Conservation (phyloP, 371 early-diverging fungal species). For the Mucor lusitanicus region DNA sequence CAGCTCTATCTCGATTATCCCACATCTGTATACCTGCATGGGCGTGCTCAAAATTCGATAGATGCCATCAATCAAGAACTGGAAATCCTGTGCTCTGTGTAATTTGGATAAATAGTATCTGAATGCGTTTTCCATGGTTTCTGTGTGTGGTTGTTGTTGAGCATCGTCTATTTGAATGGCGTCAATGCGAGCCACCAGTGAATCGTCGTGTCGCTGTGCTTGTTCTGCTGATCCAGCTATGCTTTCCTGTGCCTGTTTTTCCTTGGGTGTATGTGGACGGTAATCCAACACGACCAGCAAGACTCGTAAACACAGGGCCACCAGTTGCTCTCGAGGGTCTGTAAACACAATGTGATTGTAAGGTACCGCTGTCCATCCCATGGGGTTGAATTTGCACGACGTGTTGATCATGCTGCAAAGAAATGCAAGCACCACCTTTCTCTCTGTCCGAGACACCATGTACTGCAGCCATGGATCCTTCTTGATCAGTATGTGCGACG, state of each 20-base stretch:
- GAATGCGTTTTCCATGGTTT: conserved; percentile 56
- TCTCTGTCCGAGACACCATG: conserved; percentile 60
- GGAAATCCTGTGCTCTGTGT: conserved; percentile 75
- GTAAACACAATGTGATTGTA: conserved; percentile 78
- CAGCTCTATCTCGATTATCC: neutral
- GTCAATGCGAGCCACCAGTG: neutral
- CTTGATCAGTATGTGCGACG: conserved; percentile 47
- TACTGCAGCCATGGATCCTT: conserved; percentile 55
- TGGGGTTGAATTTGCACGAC: conserved; percentile 70
- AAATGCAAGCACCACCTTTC: conserved; percentile 67
- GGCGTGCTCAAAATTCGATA: conserved; percentile 74
- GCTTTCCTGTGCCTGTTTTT: neutral
- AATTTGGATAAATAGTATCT: conserved; percentile 69
- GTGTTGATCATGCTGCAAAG: conserved; percentile 81
- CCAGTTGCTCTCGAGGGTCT: conserved; percentile 70
- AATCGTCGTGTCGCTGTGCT: neutral
- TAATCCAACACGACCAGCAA: conserved; percentile 70
- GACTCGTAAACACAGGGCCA: conserved; percentile 64
- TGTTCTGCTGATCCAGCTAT: neutral
- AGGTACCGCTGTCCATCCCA: conserved; percentile 76
- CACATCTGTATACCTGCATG: conserved; percentile 51
- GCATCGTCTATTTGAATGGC: conserved; percentile 1
- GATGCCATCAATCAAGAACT: conserved; percentile 67
- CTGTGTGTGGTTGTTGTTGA: neutral
- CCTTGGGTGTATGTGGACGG: conserved; percentile 23